Evolutionary conservation across 2,329 filamentous ascomycete genomes (phyloP).

Genomic region (Colletotrichum spaethianum): DNA sequence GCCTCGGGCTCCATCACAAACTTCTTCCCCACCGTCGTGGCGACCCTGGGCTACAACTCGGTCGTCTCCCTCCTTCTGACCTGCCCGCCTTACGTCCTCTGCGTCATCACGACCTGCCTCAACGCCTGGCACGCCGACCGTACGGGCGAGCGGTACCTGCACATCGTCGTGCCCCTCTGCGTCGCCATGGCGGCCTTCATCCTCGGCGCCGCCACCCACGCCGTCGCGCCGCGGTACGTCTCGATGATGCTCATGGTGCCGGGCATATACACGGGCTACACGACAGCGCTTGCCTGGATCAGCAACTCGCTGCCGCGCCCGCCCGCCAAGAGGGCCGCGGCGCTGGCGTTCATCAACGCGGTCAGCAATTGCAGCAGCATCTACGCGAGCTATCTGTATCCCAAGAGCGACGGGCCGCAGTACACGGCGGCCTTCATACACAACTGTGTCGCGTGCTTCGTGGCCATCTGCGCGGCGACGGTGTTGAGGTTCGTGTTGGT

Average conservation of each 20-base stretch:
- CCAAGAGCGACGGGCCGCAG: slow-evolving; percentile 58
- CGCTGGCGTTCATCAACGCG: slow-evolving; percentile 83
- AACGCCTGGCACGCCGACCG: slow-evolving; percentile 81
- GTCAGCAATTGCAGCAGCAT: slow-evolving; percentile 64
- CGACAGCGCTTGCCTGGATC: slow-evolving; percentile 80
- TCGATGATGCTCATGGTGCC: slow-evolving; percentile 54
- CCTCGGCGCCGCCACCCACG: slow-evolving; percentile 74
- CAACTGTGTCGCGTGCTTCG: slow-evolving; percentile 74
- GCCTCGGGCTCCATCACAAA: slow-evolving; percentile 73
- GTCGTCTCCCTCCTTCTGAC: slow-evolving; percentile 75
- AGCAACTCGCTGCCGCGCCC: slow-evolving; percentile 81
- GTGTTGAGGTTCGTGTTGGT: slow-evolving; percentile 74
- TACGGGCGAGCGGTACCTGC: slow-evolving; percentile 79
- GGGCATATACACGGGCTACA: slow-evolving; percentile 60
- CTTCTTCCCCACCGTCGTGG: slow-evolving; percentile 80
- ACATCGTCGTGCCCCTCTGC: slow-evolving; percentile 74
- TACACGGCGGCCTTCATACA: slow-evolving; percentile 75
- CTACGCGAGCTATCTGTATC: slow-evolving; percentile 79
- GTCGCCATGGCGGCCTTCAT: slow-evolving; percentile 77
- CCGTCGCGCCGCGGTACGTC: slow-evolving; percentile 74
- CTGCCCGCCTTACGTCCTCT: slow-evolving; percentile 75
- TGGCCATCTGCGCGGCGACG: slow-evolving; percentile 76
- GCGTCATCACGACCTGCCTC: slow-evolving; percentile 71
- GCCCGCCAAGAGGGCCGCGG: slow-evolving; percentile 78
- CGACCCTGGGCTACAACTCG: slow-evolving; percentile 74